Conservation (phyloP, 164 flowering plant genomes). For the Magnolia kwangsiensis region DNA sequence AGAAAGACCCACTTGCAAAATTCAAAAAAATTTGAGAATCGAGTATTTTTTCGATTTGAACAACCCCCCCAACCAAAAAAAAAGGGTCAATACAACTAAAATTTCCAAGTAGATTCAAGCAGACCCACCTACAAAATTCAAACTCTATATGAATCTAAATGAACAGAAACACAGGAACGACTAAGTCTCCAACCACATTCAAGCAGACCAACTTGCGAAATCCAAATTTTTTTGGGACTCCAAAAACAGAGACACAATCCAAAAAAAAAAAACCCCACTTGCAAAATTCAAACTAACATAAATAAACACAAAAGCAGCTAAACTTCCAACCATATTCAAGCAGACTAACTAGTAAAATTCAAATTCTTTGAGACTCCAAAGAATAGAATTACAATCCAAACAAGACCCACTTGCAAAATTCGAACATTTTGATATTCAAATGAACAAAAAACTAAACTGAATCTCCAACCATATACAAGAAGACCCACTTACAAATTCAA, state of each 20-base stretch:
- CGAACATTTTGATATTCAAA: background rate
- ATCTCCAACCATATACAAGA: background rate
- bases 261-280: background rate
- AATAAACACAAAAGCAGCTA: background rate
- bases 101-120: too few relatives aligned
- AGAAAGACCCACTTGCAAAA: background rate
- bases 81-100: background rate
- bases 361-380: too few relatives aligned
- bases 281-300: background rate
- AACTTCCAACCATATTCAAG: background rate
- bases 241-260: background rate
- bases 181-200: background rate
- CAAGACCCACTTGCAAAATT: background rate
- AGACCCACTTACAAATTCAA: too few relatives aligned
- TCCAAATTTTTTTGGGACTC: background rate
- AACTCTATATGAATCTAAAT: background rate
- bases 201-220: background rate
- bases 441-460: background rate
- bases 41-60: too few relatives aligned
- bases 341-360: too few relatives aligned
- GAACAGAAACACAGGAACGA: background rate
- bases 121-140: background rate
- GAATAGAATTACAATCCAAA: too few relatives aligned
- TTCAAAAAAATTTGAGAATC: background rate
- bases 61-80: too few relatives aligned